phyloP scores from a whole-genome alignment of 768 basidiomycete genomes.

The Xerocomus brunneocitrinus region DNA sequence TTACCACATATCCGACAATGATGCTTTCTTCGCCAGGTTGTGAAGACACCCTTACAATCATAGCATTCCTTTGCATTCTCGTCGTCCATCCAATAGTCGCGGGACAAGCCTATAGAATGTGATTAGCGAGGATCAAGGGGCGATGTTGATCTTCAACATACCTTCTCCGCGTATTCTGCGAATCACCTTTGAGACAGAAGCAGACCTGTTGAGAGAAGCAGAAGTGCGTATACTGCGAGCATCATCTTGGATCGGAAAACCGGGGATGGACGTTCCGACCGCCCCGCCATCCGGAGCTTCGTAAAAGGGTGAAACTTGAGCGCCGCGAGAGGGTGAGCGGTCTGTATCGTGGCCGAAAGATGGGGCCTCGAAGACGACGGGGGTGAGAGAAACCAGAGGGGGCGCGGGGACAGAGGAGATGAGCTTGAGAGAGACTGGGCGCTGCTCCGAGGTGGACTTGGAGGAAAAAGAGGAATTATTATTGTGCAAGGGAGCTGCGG shows the following conservation, averaged over 20 bases:
- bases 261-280: slow-evolving; percentile 79
- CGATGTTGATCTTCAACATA: slow-evolving; percentile 21
- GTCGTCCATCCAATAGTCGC: slow-evolving; percentile 99
- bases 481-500: slow-evolving; percentile 40
- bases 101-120: slow-evolving; percentile 60
- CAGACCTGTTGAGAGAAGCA: slow-evolving; percentile 64
- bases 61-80: slow-evolving; percentile 94
- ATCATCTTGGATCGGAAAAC: slow-evolving; percentile 90
- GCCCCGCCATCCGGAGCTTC: slow-evolving; percentile 53
- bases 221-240: slow-evolving; percentile 80
- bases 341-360: slow-evolving; percentile 66
- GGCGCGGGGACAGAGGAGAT: slow-evolving; percentile 60
- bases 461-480: slow-evolving; percentile 46
- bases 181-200: slow-evolving; percentile 89
- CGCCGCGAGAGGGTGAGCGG: slow-evolving; percentile 50
- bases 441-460: slow-evolving; percentile 47
- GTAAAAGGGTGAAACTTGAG: slow-evolving; percentile 45
- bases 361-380: slow-evolving; percentile 75
- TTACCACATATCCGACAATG: slow-evolving; percentile 96
- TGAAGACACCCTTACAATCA: slow-evolving; percentile 92
- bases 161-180: slow-evolving; percentile 89
- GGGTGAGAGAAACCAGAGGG: slow-evolving; percentile 80
- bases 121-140: slow-evolving; percentile 6
- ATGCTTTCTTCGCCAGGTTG: slow-evolving; percentile 91
- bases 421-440: slow-evolving; percentile 53